Evolutionary conservation across 1,284 basidiomycete species (phyloP).

Genomic region (Cryptococcus sp.): DNA sequence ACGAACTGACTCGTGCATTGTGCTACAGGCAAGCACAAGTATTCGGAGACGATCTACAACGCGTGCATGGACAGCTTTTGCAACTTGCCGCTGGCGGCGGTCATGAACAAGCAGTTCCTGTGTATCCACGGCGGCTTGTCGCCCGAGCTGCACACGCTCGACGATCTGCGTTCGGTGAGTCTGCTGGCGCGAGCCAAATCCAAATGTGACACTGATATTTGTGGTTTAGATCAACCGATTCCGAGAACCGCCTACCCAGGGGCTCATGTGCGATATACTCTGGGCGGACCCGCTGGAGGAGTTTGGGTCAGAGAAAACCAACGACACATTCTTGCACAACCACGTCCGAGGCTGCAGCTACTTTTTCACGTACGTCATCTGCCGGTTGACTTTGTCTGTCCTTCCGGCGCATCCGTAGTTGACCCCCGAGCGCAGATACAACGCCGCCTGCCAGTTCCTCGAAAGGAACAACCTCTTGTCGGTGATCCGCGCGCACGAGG

Average conservation of each 20-base stretch:
- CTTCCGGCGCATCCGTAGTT: background rate
- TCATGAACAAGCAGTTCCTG: conserved; percentile 97
- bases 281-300: conserved; percentile 95
- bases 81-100: conserved; percentile 80
- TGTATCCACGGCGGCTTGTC: conserved; percentile 93
- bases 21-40: conserved; percentile 81
- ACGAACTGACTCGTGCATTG: conserved; percentile 9
- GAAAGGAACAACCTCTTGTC: conserved; percentile 92
- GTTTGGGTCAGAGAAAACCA: conserved; percentile 86
- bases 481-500: conserved; percentile 91
- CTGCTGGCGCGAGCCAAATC: background rate
- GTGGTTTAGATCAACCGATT: conserved; percentile 78
- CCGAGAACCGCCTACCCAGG: conserved; percentile 89
- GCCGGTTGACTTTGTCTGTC: background rate
- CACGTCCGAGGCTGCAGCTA: conserved; percentile 93
- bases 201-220: background rate
- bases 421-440: conserved; percentile 60
- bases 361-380: conserved; percentile 78
- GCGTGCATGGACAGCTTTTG: conserved; percentile 93
- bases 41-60: conserved; percentile 84
- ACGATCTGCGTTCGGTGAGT: conserved; percentile 75
- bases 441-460: conserved; percentile 87
- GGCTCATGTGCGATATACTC: conserved; percentile 91
- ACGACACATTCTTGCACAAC: conserved; percentile 79
- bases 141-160: conserved; percentile 84